These are phyloP conservation scores for Beauveria sp. DNA, from an alignment of 2,329 filamentous ascomycete genomes.

Conservation along the genomic window DNA sequence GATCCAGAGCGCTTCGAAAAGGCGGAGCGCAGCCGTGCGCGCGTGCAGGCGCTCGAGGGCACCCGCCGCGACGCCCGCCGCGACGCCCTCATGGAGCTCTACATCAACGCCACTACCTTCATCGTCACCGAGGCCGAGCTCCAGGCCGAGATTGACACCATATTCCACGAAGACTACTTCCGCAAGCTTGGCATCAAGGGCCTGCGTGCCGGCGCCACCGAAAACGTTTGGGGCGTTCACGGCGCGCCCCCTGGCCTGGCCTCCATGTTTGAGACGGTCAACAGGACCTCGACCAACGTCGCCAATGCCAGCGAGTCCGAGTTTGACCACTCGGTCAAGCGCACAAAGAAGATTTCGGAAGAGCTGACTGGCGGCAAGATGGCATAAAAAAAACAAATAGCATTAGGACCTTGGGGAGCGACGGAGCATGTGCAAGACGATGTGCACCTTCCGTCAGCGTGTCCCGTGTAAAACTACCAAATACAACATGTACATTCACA, in stretches of 20 bases:
- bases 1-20: conserved; percentile 57
- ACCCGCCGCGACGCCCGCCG: conserved; percentile 51
- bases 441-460: not conserved
- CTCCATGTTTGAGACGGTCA: conserved; percentile 34
- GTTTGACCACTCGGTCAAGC: conserved; percentile 37
- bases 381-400: conserved; percentile 22
- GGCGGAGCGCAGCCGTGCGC: conserved; percentile 38
- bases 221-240: conserved; percentile 46
- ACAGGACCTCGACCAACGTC: conserved; percentile 27
- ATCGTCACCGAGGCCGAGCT: conserved; percentile 78
- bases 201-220: conserved; percentile 26
- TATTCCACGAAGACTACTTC: conserved; percentile 63
- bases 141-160: conserved; percentile 60
- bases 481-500: conserved; percentile 10
- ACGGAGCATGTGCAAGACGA: conserved; percentile 2
- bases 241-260: conserved; percentile 38
- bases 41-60: conserved; percentile 33
- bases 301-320: conserved; percentile 31
- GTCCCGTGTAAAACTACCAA: conserved; percentile 7
- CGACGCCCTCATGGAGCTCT: conserved; percentile 75
- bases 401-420: not conserved
- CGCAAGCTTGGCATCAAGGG: conserved; percentile 26
- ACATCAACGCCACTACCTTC: conserved; percentile 80
- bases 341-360: conserved; percentile 50
- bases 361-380: conserved; percentile 54